Evolutionary conservation across 768 basidiomycete species (phyloP), one percentile per base, ranked within the genome.

Genomic region (Melanogaster broomeanus): DNA sequence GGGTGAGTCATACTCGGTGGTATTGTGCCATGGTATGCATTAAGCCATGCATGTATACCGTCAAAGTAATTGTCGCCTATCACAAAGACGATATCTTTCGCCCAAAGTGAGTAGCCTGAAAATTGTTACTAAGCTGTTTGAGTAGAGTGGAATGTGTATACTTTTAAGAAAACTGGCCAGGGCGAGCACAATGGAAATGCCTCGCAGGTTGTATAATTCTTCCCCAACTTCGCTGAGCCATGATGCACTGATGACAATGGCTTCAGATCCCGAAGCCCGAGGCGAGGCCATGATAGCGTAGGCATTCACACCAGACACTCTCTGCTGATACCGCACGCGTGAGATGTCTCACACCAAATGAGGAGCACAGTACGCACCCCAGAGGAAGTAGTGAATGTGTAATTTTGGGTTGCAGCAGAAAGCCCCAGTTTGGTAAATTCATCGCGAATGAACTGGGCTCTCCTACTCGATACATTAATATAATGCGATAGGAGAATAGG

Each of bases 11-110:
- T 62, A 93, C 93, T 89, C 34, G 79, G 73, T 61, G 87, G 87
- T 21, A 73, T 61, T 28, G 75, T 71, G 16, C 81, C 84, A 65
- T 98, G 92, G 63, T 98, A 98, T 3, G 85, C 78, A 41, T 77
- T 83, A 31, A 98, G 74, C 87, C 93, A 99, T 3, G 92, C 95
- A 55, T 97, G 90, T 77, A 93, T 88, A 3, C 97, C 97, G 47
- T 95, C 90, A 31, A 93, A 68, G 65, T 95, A 84, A 2, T 85
- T 90, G 55, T 98, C 96, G 40, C 88, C 88, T 53, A 98, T 75
- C 24, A 99, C 83, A 53, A 98, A 88, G 16, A 98, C 71, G 49
- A 99, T 77, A 61, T 98, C 95, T 66, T 95, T 96, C 1, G 94
- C 90, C 96, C 97, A 99, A 33, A 93, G 78, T 19, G 93, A 90